These are phyloP conservation scores for Pythium sukuiense DNA, from an alignment of 352 stramenopile genomes.

Conservation along the genomic window DNA sequence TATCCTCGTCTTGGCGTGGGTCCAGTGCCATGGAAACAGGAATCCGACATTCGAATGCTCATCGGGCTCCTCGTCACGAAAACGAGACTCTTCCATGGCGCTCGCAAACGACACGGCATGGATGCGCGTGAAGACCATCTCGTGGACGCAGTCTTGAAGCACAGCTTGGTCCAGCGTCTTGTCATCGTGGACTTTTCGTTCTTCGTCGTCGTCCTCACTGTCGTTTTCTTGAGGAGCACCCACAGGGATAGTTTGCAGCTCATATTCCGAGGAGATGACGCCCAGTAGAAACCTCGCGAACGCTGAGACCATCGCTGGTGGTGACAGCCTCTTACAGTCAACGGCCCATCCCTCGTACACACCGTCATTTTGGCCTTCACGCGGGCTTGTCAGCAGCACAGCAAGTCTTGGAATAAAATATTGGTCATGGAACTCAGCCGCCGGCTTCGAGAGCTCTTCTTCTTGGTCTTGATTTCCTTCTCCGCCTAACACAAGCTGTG, in stretches of 20 bases:
- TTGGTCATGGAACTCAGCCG: conserved; percentile 2
- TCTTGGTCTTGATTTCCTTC: conserved; percentile 12
- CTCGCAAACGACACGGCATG: conserved; percentile 8
- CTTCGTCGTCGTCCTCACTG: not conserved
- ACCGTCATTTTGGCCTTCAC: not conserved
- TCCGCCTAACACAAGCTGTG: not conserved
- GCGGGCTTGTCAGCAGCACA: not conserved
- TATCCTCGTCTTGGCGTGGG: conserved; percentile 28
- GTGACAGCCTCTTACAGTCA: conserved; percentile 16
- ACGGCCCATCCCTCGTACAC: conserved; percentile 10
- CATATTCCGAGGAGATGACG: conserved; percentile 27
- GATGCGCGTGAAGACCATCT: conserved; percentile 26
- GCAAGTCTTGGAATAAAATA: conserved; percentile 10
- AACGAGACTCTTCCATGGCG: conserved; percentile 22
- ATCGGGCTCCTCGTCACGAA: conserved; percentile 7
- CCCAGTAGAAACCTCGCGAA: conserved; percentile 27
- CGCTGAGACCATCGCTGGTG: conserved; percentile 22
- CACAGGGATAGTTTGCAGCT: conserved; percentile 9
- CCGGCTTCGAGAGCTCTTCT: not conserved
- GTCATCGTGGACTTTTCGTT: not conserved
- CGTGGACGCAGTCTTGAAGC: conserved; percentile 26
- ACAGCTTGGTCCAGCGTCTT: conserved; percentile 18
- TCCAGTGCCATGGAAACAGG: conserved; percentile 32
- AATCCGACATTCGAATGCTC: not conserved
- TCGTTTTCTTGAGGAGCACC: conserved; percentile 3